Evolutionary conservation across 345 rosid genomes (phyloP).

Genomic region (Sonneratia caseolaris): DNA sequence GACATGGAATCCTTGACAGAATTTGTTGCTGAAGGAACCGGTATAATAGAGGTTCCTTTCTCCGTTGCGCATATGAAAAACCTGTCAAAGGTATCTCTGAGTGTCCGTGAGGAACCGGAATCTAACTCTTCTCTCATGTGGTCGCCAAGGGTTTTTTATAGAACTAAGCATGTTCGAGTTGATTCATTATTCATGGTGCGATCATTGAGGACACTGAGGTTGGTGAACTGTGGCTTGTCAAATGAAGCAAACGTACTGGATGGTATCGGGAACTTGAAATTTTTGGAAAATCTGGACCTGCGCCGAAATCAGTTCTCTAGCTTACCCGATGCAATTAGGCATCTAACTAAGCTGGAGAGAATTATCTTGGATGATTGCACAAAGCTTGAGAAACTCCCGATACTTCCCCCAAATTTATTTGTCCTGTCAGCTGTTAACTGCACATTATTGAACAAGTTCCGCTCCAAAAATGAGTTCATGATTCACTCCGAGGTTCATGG

Average conservation of each 20-base stretch:
- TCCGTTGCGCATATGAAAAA: slow-evolving; percentile 6
- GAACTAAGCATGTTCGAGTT: slow-evolving; percentile 2
- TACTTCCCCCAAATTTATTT: slow-evolving; percentile 4
- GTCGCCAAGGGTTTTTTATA: too few relatives aligned
- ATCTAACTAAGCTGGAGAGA: slow-evolving; percentile 4
- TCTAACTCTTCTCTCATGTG: not conserved
- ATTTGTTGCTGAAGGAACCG: slow-evolving; percentile 13
- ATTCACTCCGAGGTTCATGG: not conserved
- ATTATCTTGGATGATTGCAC: slow-evolving; percentile 6
- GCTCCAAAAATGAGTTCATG: not conserved
- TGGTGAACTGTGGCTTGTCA: slow-evolving; percentile 13
- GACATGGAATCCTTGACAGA: slow-evolving; percentile 14
- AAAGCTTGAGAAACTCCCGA: slow-evolving; percentile 7
- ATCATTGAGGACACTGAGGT: slow-evolving; percentile 9
- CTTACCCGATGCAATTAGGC: slow-evolving; percentile 7
- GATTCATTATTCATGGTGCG: slow-evolving; percentile 6
- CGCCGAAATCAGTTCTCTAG: slow-evolving; percentile 5
- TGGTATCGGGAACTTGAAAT: slow-evolving; percentile 4
- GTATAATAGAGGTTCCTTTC: not conserved
- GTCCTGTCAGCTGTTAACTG: slow-evolving; percentile 3
- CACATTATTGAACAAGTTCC: slow-evolving; percentile 4
- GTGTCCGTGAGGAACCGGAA: slow-evolving; percentile 1
- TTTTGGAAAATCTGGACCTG: slow-evolving; percentile 1
- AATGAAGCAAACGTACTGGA: slow-evolving; percentile 8
- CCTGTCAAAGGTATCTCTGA: slow-evolving; percentile 9